A percentile compares a stretch with the other conserved stretches of the same genome.
phyloP scores from a whole-genome alignment of 176 grass and related monocot species.

The Musa beccarii region DNA sequence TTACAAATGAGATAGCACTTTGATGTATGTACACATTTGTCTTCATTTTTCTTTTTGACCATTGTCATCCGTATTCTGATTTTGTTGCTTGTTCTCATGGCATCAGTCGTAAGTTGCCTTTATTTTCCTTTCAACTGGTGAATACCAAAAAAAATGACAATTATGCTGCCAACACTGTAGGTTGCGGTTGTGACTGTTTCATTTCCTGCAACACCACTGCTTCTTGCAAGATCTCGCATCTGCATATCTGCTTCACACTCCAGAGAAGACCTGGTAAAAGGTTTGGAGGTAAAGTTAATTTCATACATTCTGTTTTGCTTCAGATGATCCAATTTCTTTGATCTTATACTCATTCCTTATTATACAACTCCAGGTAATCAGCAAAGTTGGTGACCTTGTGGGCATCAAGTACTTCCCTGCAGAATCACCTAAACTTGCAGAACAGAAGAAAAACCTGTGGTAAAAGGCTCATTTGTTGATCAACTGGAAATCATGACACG shows the following conservation, averaged over 20 bases:
- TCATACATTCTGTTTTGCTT: background rate
- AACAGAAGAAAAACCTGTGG: slow-evolving; percentile 15
- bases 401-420: slow-evolving; percentile 69
- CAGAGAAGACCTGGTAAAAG: slow-evolving; percentile 65
- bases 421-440: slow-evolving; percentile 40
- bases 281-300: slow-evolving; percentile 45
- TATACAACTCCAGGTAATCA: slow-evolving; percentile 41
- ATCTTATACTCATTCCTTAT: background rate
- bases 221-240: slow-evolving; percentile 63
- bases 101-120: background rate
- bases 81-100: too few species aligned
- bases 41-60: too few species aligned
- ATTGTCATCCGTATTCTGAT: too few species aligned
- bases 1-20: too few species aligned
- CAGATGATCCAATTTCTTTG: background rate
- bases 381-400: slow-evolving; percentile 67
- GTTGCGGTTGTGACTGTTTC: slow-evolving; percentile 75
- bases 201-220: slow-evolving; percentile 72
- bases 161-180: slow-evolving; percentile 13
- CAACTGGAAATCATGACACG: background rate
- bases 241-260: slow-evolving; percentile 83
- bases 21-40: too few species aligned
- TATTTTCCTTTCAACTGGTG: background rate
- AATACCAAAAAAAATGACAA: background rate
- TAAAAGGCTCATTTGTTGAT: slow-evolving; percentile 8